Evolutionary conservation across 805 yeast genomes (phyloP), one percentile per base, ranked within the genome.

Genomic region (Blastobotrys muscicola): DNA sequence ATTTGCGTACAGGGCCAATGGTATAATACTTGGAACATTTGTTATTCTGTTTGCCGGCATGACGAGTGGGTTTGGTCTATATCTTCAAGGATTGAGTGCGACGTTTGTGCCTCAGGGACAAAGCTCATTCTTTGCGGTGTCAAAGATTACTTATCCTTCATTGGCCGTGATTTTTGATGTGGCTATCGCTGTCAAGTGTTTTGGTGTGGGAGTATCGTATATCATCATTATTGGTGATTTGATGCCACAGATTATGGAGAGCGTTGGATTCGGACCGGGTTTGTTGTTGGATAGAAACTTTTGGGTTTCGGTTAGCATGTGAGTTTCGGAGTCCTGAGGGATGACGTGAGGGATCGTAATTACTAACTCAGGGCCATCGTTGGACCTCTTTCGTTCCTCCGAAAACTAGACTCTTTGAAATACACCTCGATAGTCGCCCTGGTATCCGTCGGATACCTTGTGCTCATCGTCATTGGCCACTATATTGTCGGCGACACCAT

Each of bases 361-460:
- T 20, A 20, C 26, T 50, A 55, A 0, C 41, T 54, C 39, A 20
- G 26, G 26, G 50, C 71, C 23, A 68, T 78, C 12, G 63, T 70
- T 5, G 64, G 65, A 3, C 87, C 87, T 0, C 66, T 90, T 41
- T 80, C 92, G 9, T 85, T 80, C 59, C 68, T 83, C 55, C 75
- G 80, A 55, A 78, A 76, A 54, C 70, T 89, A 48, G 94, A 85
- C 58, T 84, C 95, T 8, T 72, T 89, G 56, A 82, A 84, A 56
- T 83, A 85, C 55, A 85, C 96, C 1, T 85, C 95, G 2, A 65
- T 87, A 60, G 68, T 89, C 32, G 96, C 95, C 1, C 67, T 89
- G 15, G 71, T 78, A 4, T 81, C 96, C 1, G 94, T 87, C 10
- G 82, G 74, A 0, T 89, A 89, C 58, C 69, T 89, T 51, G 75